Percentiles rank a stretch among this genome's conserved stretches.
Evolutionary conservation across 2,329 filamentous ascomycete species (phyloP).

Genomic region (Xylariales sp.): DNA sequence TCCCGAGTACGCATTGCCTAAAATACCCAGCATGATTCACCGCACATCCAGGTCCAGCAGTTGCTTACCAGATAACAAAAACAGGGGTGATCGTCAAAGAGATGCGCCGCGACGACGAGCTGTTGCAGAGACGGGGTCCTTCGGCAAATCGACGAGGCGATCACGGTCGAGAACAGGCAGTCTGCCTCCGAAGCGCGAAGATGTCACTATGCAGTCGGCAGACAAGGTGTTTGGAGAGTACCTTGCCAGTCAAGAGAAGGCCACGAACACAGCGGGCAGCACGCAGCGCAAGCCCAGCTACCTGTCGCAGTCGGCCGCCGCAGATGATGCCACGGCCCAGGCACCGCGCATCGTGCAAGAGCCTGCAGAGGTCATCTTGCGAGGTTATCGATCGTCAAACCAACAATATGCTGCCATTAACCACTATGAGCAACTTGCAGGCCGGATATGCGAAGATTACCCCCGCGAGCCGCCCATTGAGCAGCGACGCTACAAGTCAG

Average conservation of each 20-base stretch:
- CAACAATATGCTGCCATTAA: slow-evolving; percentile 82
- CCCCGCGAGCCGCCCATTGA: slow-evolving; percentile 74
- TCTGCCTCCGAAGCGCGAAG: slow-evolving; percentile 51
- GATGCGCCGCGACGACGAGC: slow-evolving; percentile 44
- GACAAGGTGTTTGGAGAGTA: slow-evolving; percentile 59
- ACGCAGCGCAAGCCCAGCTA: slow-evolving; percentile 25
- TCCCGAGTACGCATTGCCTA: slow-evolving; percentile 45
- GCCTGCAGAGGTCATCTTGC: slow-evolving; percentile 73
- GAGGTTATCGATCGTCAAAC: slow-evolving; percentile 65
- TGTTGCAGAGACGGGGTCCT: slow-evolving; percentile 58
- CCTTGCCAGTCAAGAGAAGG: slow-evolving; percentile 43
- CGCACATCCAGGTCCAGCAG: background rate
- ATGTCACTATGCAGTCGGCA: slow-evolving; percentile 57
- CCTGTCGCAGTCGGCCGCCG: slow-evolving; percentile 21
- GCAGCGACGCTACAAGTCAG: slow-evolving; percentile 65
- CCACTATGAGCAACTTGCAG: slow-evolving; percentile 83
- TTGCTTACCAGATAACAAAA: slow-evolving; percentile 9
- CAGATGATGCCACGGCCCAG: slow-evolving; percentile 27
- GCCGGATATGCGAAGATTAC: slow-evolving; percentile 89
- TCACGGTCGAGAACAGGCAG: slow-evolving; percentile 58
- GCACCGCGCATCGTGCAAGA: slow-evolving; percentile 28
- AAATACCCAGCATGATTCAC: background rate
- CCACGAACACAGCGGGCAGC: slow-evolving; percentile 22
- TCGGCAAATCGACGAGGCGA: slow-evolving; percentile 61
- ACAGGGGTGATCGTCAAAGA: slow-evolving; percentile 49